Evolutionary conservation across 1,139 yeast species (phyloP).

Genomic region (Kluyveromyces sp.): DNA sequence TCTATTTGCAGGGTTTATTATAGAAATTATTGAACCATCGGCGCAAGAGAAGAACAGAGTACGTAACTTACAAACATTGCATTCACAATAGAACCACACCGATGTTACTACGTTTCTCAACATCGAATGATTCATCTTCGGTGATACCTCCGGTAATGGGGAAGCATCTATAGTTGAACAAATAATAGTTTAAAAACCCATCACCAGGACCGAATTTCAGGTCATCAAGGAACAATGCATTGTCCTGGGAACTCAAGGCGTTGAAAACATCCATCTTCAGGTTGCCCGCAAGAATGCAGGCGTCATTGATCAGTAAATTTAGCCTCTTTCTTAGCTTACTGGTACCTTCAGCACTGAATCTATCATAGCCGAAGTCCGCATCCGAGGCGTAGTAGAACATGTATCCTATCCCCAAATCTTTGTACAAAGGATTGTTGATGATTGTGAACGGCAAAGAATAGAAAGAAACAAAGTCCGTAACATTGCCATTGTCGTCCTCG

Average conservation of each 20-base stretch:
- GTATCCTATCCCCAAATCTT: slow-evolving; percentile 78
- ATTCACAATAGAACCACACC: slow-evolving; percentile 75
- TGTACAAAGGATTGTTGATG: slow-evolving; percentile 57
- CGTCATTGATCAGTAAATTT: slow-evolving; percentile 57
- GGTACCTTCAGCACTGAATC: slow-evolving; percentile 31
- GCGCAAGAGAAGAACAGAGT: no score
- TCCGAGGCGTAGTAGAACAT: slow-evolving; percentile 84
- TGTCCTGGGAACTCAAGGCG: slow-evolving; percentile 87
- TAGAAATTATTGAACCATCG: no score
- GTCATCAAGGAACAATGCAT: slow-evolving; percentile 69
- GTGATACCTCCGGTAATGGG: slow-evolving; percentile 73
- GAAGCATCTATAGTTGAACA: slow-evolving; percentile 82
- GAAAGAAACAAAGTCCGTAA: slow-evolving; percentile 86
- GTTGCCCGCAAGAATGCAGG: slow-evolving; percentile 61
- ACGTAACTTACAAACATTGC: no score
- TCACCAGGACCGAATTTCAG: slow-evolving; percentile 92
- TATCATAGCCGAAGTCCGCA: slow-evolving; percentile 36
- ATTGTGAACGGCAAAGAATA: slow-evolving; percentile 86
- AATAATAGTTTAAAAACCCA: slow-evolving; percentile 81
- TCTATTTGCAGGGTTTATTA: neutral
- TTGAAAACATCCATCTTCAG: slow-evolving; percentile 82
- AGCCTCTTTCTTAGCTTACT: slow-evolving; percentile 50
- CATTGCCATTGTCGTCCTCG: slow-evolving; percentile 51
- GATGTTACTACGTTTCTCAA: slow-evolving; percentile 62
- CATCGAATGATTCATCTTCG: slow-evolving; percentile 43